A percentile compares a stretch with the other conserved stretches of the same genome.
These are phyloP conservation scores for Heimioporus sp. DNA, from an alignment of 768 basidiomycete species.

Conservation along the genomic window DNA sequence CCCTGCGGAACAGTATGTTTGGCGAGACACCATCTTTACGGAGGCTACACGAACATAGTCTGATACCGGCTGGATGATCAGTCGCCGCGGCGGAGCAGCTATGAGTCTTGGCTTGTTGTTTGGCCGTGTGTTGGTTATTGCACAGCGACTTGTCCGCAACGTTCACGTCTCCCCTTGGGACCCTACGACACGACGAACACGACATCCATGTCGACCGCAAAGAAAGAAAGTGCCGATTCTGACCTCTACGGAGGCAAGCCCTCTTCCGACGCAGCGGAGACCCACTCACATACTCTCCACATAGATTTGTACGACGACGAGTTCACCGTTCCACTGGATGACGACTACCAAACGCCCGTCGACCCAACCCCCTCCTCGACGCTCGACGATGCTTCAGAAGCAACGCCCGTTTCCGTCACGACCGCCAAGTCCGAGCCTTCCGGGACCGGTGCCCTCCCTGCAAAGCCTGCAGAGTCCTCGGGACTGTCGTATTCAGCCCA, in stretches of 20 bases:
- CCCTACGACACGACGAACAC: background rate
- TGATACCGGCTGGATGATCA: too few relatives aligned
- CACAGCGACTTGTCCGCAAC: background rate
- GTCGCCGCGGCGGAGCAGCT: too few relatives aligned
- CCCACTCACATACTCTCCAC: constrained; percentile 2
- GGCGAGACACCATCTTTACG: too few relatives aligned
- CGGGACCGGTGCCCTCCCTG: constrained; percentile 22
- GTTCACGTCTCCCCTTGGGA: background rate
- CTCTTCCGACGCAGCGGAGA: background rate
- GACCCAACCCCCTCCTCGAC: constrained; percentile 21
- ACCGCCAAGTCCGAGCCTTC: constrained; percentile 24
- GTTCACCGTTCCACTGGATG: constrained; percentile 32
- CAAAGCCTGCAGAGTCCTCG: constrained; percentile 27
- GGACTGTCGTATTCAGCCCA: constrained; percentile 60
- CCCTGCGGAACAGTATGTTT: too few relatives aligned
- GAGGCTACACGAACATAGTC: too few relatives aligned
- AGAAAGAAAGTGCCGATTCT: constrained; percentile 35
- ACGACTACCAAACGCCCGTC: constrained; percentile 30
- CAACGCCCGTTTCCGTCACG: constrained; percentile 17
- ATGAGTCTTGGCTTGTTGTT: constrained; percentile 12
- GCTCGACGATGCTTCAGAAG: constrained; percentile 15
- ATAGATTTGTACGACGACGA: constrained; percentile 56
- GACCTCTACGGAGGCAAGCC: constrained; percentile 48
- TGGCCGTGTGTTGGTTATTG: constrained; percentile 18
- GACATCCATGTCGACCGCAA: constrained; percentile 18